Percentiles rank a stretch among this genome's conserved stretches.
Evolutionary conservation across 148 eudicot species (phyloP).

Genomic region (Pharnaceum exiguum): DNA sequence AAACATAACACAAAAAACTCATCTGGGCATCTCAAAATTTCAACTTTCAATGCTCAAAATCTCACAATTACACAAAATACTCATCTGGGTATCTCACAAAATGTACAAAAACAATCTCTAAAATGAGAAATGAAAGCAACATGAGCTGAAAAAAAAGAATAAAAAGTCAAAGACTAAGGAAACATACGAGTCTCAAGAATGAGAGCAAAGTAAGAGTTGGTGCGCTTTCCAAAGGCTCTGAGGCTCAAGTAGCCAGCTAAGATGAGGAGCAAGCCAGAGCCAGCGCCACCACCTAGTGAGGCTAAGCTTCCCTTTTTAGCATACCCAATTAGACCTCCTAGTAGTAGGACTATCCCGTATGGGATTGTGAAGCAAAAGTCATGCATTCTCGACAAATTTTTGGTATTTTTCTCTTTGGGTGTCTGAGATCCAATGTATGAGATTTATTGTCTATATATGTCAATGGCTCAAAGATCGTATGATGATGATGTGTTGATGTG

Average conservation of each 20-base stretch:
- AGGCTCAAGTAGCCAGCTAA: conserved; percentile 86
- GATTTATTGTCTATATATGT: too few relatives aligned
- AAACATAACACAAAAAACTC: background rate
- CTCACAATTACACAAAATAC: background rate
- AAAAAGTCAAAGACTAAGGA: too few relatives aligned
- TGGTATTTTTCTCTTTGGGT: too few relatives aligned
- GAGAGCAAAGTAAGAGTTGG: conserved; percentile 66
- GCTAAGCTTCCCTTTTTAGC: conserved; percentile 69
- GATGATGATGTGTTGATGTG: background rate
- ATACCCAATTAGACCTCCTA: conserved; percentile 77
- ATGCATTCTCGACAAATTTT: conserved; percentile 64
- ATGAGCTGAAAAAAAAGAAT: background rate
- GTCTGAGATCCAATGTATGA: too few relatives aligned
- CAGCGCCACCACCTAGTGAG: conserved; percentile 84
- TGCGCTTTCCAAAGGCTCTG: conserved; percentile 57
- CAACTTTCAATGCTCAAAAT: background rate
- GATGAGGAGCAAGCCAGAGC: conserved; percentile 76
- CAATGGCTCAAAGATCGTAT: too few relatives aligned
- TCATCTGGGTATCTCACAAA: background rate
- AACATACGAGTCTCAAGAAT: conserved; percentile 67
- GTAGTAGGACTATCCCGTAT: conserved; percentile 60
- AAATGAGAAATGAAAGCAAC: background rate
- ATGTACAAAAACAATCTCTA: background rate
- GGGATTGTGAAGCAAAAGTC: conserved; percentile 99
- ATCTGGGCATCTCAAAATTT: too few relatives aligned